Base-by-base conservation (phyloP, 2,329 filamentous ascomycete genomes). In the Paracorniculantispora psalliotae region DNA sequence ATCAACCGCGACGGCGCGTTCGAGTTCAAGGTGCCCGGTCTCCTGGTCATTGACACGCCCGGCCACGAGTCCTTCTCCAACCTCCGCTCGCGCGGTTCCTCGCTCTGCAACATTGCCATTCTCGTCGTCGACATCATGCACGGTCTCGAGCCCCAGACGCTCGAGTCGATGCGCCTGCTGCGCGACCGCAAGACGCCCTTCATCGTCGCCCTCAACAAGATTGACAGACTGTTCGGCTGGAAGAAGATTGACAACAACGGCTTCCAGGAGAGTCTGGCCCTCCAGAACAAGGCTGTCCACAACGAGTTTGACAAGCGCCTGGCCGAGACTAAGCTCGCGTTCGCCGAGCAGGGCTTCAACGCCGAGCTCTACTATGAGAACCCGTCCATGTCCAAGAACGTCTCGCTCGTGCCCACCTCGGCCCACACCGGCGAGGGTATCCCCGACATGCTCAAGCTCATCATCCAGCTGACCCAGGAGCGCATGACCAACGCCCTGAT, bases 1-100 rank as follows among this genome's bases (percentile, higher is more conserved):
- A 90, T 99, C 71, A 99, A 99, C 81, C 83, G 85, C 69, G 92
- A 99, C 70, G 87, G 88, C 68, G 82, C 82, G 59, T 97, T 99
- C 73, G 90, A 97, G 63, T 96, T 97, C 84, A 99, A 97, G 79
- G 91, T 99, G 23, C 96, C 94, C 47, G 94, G 94, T 83, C 85
- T 99, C 58, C 79, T 99, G 65, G 87, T 99, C 69, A 99, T 99
- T 70, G 94, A 99, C 77, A 99, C 94, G 0, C 96, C 94, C 69
- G 94, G 94, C 79, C 94, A 99, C 92, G 94, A 99, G 85, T 99
- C 94, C 69, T 99, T 99, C 85, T 96, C 93, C 63, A 99, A 99
- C 77, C 79, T 99, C 65, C 90, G 96, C 70, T 97, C 93, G 66
- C 87, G 96, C 78, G 94, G 94, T 77, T 97, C 94, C 43, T 97